phyloP scores from a whole-genome alignment of 192 early-diverging fungal genomes.

The Hyaloraphidium curvatum region DNA sequence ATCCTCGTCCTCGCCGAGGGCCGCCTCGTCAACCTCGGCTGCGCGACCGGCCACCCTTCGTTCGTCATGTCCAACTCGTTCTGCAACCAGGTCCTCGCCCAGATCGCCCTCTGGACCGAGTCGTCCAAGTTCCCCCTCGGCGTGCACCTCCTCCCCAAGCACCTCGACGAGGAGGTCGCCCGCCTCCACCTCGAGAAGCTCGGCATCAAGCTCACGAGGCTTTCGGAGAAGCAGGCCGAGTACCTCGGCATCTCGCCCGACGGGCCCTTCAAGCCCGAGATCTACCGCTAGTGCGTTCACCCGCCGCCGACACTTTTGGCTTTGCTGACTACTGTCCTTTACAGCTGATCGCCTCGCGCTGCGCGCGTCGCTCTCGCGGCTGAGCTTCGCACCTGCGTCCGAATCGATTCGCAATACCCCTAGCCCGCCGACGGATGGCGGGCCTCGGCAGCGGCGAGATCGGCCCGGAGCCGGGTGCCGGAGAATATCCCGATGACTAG shows the following conservation, averaged over 20 bases:
- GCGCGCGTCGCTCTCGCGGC: too few species aligned
- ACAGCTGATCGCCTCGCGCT: too few species aligned
- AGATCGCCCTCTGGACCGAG: conserved; percentile 97
- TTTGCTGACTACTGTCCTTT: too few species aligned
- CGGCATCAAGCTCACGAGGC: conserved; percentile 68
- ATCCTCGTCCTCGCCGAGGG: conserved; percentile 97
- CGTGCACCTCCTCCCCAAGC: conserved; percentile 97
- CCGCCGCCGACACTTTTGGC: too few species aligned
- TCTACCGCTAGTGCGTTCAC: conserved; percentile 98
- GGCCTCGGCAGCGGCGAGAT: too few species aligned
- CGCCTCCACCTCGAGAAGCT: conserved; percentile 84
- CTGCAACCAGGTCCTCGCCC: conserved; percentile 95
- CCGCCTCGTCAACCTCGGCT: conserved; percentile 97
- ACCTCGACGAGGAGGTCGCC: conserved; percentile 98
- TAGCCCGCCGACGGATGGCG: too few species aligned
- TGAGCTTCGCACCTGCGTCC: too few species aligned
- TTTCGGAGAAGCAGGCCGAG: conserved; percentile 34
- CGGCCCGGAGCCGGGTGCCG: too few species aligned
- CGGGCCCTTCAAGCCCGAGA: conserved; percentile 93
- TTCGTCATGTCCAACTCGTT: conserved; percentile 99
- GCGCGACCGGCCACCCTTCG: conserved; percentile 95
- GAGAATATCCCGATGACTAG: too few species aligned
- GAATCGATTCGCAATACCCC: too few species aligned
- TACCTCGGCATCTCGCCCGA: conserved; percentile 67
- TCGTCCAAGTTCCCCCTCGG: conserved; percentile 68